A percentile compares a stretch with the other conserved stretches of the same genome.
phyloP scores from a whole-genome alignment of 371 early-diverging fungal genomes.

The Smittium mucronatum region DNA sequence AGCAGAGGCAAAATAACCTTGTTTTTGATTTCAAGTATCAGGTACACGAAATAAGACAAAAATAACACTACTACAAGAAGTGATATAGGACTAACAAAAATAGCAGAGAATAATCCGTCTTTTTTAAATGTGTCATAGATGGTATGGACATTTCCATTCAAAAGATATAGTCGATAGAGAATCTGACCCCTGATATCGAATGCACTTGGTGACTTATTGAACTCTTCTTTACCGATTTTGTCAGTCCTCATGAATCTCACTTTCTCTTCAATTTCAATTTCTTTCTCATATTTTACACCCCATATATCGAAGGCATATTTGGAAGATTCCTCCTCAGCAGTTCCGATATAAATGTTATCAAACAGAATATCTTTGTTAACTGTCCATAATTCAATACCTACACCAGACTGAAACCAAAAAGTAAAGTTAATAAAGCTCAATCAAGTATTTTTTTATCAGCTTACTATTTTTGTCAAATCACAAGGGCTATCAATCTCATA shows the following conservation, averaged over 20 bases:
- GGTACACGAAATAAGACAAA: background rate
- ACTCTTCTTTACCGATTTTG: slow-evolving; percentile 5
- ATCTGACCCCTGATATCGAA: slow-evolving; percentile 6
- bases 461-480: slow-evolving; percentile 40
- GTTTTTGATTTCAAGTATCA: background rate
- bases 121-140: background rate
- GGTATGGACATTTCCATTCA: background rate
- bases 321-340: slow-evolving; percentile 47
- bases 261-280: slow-evolving; percentile 20
- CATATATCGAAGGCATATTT: slow-evolving; percentile 57
- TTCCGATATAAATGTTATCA: slow-evolving; percentile 79
- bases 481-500: slow-evolving; percentile 64
- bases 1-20: background rate
- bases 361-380: slow-evolving; percentile 86
- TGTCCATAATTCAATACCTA: slow-evolving; percentile 95
- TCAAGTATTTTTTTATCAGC: background rate
- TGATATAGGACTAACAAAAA: background rate
- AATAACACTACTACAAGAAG: background rate
- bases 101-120: background rate
- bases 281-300: slow-evolving; percentile 42
- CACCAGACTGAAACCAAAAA: slow-evolving; percentile 46
- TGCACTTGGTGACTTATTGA: background rate
- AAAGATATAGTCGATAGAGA: background rate
- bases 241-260: background rate
- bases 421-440: background rate